These are phyloP conservation scores for Gardenia jasminoides DNA, from an alignment of 257 asterid species.

Conservation along the genomic window DNA sequence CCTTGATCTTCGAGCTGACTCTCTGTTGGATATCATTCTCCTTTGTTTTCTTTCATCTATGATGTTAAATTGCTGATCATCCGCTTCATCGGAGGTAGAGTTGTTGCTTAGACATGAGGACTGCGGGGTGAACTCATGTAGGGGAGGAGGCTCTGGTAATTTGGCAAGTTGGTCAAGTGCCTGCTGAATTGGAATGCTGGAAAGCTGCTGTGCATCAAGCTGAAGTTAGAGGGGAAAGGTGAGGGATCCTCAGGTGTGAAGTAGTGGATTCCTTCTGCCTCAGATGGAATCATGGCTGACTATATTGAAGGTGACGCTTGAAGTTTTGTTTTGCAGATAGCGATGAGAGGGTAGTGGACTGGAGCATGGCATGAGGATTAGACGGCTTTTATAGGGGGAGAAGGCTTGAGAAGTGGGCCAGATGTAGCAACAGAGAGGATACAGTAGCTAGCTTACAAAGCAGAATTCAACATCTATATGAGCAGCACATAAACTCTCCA, in stretches of 20 bases:
- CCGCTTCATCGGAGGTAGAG: constrained; percentile 80
- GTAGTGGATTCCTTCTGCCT: constrained; percentile 50
- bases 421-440: constrained; percentile 21
- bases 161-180: constrained; percentile 35
- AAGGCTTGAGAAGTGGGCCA: constrained; percentile 29
- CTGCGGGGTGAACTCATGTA: constrained; percentile 36
- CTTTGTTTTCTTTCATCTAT: constrained; percentile 74
- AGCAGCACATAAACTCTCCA: constrained; percentile 32
- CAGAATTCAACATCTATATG: constrained; percentile 31
- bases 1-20: constrained; percentile 87
- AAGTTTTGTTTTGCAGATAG: constrained; percentile 15
- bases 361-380: constrained; percentile 40
- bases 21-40: constrained; percentile 87
- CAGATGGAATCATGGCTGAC: constrained; percentile 52
- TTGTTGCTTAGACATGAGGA: constrained; percentile 48
- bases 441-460: constrained; percentile 47
- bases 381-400: constrained; percentile 61
- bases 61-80: constrained; percentile 46
- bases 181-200: constrained; percentile 41
- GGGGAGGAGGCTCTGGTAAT: constrained; percentile 26
- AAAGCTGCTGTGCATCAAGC: constrained; percentile 39
- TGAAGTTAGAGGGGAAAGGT: constrained; percentile 41
- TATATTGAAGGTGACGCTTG: constrained; percentile 16
- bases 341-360: constrained; percentile 30
- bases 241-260: constrained; percentile 41